Evolutionary conservation across 768 basidiomycete genomes (phyloP).

Genomic region (Russula compacta): DNA sequence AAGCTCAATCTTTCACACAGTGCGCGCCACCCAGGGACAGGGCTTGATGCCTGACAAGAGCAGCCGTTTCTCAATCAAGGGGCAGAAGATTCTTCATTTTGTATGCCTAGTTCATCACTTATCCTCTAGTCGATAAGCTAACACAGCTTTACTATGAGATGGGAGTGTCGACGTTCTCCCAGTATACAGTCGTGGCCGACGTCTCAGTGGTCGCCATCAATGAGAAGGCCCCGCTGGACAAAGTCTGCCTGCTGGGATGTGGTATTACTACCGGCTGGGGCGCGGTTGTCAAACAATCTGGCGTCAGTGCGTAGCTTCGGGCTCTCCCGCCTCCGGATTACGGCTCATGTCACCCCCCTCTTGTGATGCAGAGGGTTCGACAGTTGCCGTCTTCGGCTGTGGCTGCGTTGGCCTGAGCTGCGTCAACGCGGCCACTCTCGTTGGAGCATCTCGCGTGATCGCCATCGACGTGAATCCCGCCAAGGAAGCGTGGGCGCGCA

Average conservation of each 20-base stretch:
- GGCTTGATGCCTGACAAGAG: constrained; percentile 92
- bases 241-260: constrained; percentile 93
- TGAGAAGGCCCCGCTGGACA: constrained; percentile 80
- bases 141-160: constrained; percentile 44
- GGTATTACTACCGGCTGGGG: constrained; percentile 99
- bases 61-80: constrained; percentile 82
- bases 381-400: constrained; percentile 91
- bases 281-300: constrained; percentile 84
- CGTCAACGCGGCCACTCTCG: constrained; percentile 66
- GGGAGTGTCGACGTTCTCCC: constrained; percentile 99
- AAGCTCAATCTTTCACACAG: constrained; percentile 30
- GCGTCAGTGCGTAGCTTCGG: constrained; percentile 50
- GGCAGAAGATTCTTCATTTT: constrained; percentile 83
- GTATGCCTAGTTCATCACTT: constrained; percentile 37
- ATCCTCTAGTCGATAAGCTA: not conserved
- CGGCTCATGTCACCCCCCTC: not conserved
- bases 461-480: constrained; percentile 83
- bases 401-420: constrained; percentile 95
- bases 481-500: constrained; percentile 82
- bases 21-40: constrained; percentile 87
- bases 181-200: constrained; percentile 97
- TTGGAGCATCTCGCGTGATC: constrained; percentile 82
- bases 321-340: not conserved
- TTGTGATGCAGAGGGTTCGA: constrained; percentile 54
- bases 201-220: constrained; percentile 92